phyloP scores from a whole-genome alignment of 345 rosid genomes.

The Brassica rapa region DNA sequence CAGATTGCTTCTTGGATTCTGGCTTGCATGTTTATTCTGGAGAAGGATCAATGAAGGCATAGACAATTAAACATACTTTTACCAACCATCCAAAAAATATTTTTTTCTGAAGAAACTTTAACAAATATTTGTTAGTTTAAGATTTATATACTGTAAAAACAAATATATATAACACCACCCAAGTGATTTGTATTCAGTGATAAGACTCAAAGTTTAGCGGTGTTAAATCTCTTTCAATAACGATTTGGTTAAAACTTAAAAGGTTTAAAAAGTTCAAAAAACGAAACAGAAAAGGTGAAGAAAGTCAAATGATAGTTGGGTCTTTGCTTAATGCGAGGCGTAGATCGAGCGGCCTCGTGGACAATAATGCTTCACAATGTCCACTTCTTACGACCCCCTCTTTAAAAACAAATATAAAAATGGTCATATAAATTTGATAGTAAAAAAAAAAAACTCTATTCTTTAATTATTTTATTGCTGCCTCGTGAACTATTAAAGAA shows the following conservation, averaged over 20 bases:
- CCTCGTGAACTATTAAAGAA: slow-evolving; percentile 31
- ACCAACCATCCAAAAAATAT: neutral
- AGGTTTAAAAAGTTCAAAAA: too few species aligned
- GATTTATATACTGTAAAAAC: neutral
- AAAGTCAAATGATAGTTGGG: slow-evolving; percentile 37
- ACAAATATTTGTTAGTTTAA: too few species aligned
- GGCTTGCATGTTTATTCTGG: neutral
- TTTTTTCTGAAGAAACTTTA: neutral
- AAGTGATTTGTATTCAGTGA: slow-evolving; percentile 13
- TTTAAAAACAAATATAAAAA: too few species aligned
- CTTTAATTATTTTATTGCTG: slow-evolving; percentile 33
- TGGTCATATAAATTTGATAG: slow-evolving; percentile 10
- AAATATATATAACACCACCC: neutral
- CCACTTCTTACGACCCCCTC: slow-evolving; percentile 24
- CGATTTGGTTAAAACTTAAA: slow-evolving; percentile 1
- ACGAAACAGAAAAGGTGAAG: neutral
- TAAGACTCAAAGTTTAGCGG: slow-evolving; percentile 23
- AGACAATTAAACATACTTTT: neutral
- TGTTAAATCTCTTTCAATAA: slow-evolving; percentile 19
- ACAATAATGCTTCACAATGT: slow-evolving; percentile 42
- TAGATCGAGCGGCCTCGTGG: slow-evolving; percentile 43
- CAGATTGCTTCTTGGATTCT: neutral
- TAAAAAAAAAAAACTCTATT: neutral
- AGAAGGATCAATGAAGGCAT: neutral
- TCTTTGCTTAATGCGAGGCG: slow-evolving; percentile 40